Conservation (phyloP, 495 filamentous ascomycete genomes). For the Neurospora intermedia region DNA sequence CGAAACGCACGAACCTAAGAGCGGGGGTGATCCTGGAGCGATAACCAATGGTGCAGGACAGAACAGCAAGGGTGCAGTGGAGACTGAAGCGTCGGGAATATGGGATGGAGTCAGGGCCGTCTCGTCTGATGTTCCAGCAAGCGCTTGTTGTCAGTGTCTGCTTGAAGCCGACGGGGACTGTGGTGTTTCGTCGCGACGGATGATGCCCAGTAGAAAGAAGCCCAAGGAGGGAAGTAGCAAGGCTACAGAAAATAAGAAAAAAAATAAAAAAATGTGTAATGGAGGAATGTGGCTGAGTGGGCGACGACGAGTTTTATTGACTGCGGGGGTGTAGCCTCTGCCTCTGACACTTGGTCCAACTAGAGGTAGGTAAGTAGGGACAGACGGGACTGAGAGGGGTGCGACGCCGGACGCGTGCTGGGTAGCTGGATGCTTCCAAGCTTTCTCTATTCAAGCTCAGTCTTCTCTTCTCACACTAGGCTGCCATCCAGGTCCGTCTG, state of each 20-base stretch:
- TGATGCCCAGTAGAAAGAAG: conserved; percentile 8
- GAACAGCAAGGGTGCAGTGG: neutral
- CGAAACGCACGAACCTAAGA: neutral
- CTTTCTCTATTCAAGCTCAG: neutral
- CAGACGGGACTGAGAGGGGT: conserved; percentile 11
- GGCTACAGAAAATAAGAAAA: neutral
- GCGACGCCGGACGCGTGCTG: neutral
- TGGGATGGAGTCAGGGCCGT: neutral
- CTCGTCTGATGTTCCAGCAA: neutral
- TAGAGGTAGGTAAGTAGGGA: neutral
- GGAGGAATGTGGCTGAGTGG: conserved; percentile 17
- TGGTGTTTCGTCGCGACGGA: conserved; percentile 9
- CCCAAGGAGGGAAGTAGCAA: conserved; percentile 15
- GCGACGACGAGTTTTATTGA: conserved; percentile 30
- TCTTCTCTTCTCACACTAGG: neutral
- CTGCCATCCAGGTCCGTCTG: neutral
- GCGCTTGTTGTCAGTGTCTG: neutral
- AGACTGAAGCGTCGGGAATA: neutral
- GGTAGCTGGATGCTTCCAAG: neutral
- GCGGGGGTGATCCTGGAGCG: neutral
- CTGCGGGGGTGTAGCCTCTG: conserved; percentile 16
- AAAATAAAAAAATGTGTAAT: conserved; percentile 18
- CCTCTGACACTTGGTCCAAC: neutral
- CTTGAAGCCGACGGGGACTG: neutral
- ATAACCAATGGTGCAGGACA: neutral